Conservation (phyloP, 345 rosid species). For the Citrus sp. region DNA sequence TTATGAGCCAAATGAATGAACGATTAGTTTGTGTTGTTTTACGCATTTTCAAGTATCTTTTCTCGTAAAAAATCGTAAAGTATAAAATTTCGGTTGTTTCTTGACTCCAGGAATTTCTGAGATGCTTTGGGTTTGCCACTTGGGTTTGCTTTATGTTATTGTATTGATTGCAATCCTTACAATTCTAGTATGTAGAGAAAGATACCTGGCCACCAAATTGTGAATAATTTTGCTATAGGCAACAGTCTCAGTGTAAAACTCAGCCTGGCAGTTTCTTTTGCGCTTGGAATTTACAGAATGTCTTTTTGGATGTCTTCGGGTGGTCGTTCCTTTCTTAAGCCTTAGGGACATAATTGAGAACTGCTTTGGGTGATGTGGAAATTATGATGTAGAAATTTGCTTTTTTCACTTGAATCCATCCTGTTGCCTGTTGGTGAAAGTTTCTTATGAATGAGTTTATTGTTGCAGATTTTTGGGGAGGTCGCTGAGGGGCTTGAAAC, state of each 20-base stretch:
- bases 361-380: not conserved
- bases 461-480: conserved; percentile 83
- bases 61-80: not conserved
- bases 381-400: not conserved
- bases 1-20: not conserved
- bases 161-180: not conserved
- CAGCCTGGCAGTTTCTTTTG: not conserved
- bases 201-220: not conserved
- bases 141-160: not conserved
- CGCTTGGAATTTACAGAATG: not conserved
- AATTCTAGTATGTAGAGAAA: not conserved
- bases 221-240: not conserved
- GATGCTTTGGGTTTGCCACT: not conserved
- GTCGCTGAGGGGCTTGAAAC: conserved; percentile 90
- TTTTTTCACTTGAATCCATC: not conserved
- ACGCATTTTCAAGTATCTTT: not conserved
- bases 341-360: not conserved
- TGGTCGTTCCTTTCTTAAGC: not conserved
- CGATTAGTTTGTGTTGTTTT: not conserved
- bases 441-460: not conserved
- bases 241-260: not conserved
- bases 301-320: not conserved
- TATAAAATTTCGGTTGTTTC: not conserved
- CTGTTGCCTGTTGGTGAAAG: not conserved
- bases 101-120: not conserved